These are phyloP conservation scores for Pseudoturritis turrita DNA, from an alignment of 345 rosid genomes.

Conservation along the genomic window DNA sequence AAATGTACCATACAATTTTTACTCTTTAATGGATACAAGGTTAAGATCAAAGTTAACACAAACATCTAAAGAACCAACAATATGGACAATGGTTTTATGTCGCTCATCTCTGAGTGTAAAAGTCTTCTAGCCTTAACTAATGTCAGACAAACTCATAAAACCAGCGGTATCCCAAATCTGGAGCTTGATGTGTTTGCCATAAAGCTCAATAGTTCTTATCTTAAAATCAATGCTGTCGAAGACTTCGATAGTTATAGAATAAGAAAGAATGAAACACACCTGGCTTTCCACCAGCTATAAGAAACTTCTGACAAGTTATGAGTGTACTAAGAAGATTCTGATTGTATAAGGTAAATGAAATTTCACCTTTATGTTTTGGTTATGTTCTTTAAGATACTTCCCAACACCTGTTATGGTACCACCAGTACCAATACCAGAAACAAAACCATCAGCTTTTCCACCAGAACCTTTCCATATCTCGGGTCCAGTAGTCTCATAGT, in stretches of 20 bases:
- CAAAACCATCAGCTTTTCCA: slow-evolving; percentile 77
- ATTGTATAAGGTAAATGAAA: not conserved
- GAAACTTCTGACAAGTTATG: not conserved
- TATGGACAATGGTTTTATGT: too few relatives aligned
- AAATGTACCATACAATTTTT: not conserved
- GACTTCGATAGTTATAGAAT: not conserved
- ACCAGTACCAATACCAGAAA: slow-evolving; percentile 95
- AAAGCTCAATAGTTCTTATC: too few relatives aligned
- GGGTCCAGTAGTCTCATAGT: slow-evolving; percentile 92
- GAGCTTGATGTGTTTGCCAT: too few relatives aligned
- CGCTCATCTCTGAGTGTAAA: too few relatives aligned
- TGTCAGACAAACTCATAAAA: too few relatives aligned
- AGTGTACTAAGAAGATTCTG: not conserved
- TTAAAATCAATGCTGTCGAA: too few relatives aligned
- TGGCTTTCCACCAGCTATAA: slow-evolving; percentile 86
- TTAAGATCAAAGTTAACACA: not conserved
- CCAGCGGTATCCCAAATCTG: too few relatives aligned
- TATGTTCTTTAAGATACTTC: slow-evolving; percentile 76
- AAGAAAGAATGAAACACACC: slow-evolving; percentile 39
- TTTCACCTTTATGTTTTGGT: slow-evolving; percentile 68
- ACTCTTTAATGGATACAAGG: not conserved
- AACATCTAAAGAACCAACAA: too few relatives aligned
- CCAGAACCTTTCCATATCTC: slow-evolving; percentile 85
- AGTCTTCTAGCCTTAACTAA: too few relatives aligned
- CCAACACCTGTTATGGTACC: slow-evolving; percentile 93